phyloP scores from a whole-genome alignment of 169 alveolate genomes.

The Neospora caninum region DNA sequence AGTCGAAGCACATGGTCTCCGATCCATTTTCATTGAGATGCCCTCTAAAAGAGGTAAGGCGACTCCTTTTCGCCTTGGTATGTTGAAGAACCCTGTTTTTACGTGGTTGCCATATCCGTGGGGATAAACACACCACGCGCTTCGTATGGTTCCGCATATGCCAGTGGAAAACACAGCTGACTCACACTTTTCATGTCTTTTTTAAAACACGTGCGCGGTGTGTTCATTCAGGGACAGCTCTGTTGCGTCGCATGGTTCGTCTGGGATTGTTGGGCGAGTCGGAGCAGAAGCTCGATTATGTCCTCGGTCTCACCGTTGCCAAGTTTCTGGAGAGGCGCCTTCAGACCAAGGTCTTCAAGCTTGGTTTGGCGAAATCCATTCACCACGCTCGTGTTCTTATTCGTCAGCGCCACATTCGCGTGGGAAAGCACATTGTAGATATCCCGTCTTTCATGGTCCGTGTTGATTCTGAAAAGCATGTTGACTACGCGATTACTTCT shows the following conservation, averaged over 20 bases:
- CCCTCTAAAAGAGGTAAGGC: too few relatives aligned
- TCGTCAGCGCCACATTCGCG: conserved; percentile 98
- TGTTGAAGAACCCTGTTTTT: too few relatives aligned
- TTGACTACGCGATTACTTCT: conserved; percentile 95
- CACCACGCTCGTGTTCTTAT: conserved; percentile 99
- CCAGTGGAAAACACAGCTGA: too few relatives aligned
- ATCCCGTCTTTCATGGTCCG: conserved; percentile 99
- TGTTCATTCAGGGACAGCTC: conserved; percentile 96
- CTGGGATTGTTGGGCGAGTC: conserved; percentile 96
- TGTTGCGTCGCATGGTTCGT: conserved; percentile 98
- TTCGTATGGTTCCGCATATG: too few relatives aligned
- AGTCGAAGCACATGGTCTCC: too few relatives aligned
- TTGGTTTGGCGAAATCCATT: conserved; percentile 95
- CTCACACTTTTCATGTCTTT: too few relatives aligned
- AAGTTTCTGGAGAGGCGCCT: conserved; percentile 99
- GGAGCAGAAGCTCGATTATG: conserved; percentile 98
- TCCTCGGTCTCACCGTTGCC: conserved; percentile 96
- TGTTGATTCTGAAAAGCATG: conserved; percentile 98
- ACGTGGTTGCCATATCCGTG: too few relatives aligned
- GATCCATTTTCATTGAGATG: too few relatives aligned
- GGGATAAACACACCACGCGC: too few relatives aligned
- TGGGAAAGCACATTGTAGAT: conserved; percentile 97
- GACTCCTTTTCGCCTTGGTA: too few relatives aligned
- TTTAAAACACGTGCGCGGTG: too few relatives aligned
- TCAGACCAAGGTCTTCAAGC: conserved; percentile 98